These are phyloP conservation scores for Fereydounia khargensis DNA, from an alignment of 1,284 basidiomycete genomes.

Conservation along the genomic window DNA sequence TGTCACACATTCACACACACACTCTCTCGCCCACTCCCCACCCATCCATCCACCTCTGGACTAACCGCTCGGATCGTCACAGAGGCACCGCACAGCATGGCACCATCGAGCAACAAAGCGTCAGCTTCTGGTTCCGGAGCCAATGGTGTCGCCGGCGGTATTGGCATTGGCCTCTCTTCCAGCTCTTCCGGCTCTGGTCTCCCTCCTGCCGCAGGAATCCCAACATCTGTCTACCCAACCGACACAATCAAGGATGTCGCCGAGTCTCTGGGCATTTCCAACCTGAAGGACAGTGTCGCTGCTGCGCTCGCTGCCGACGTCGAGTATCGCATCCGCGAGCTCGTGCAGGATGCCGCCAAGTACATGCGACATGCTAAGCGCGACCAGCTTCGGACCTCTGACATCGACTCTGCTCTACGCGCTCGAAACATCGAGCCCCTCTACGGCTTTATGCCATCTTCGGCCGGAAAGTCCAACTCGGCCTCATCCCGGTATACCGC, in stretches of 20 bases:
- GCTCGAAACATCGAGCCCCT: conserved; percentile 82
- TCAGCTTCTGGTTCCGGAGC: background rate
- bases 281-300: conserved; percentile 75
- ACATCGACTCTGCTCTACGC: conserved; percentile 89
- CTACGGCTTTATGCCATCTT: conserved; percentile 41
- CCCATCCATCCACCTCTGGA: no score
- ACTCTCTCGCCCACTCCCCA: no score
- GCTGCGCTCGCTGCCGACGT: conserved; percentile 89
- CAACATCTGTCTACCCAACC: conserved; percentile 49
- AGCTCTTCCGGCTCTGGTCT: conserved; percentile 10
- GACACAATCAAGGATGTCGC: conserved; percentile 69
- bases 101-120: background rate
- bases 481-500: conserved; percentile 20
- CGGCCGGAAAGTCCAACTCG: conserved; percentile 22
- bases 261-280: conserved; percentile 79
- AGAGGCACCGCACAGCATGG: background rate
- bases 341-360: conserved; percentile 90
- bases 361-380: conserved; percentile 94
- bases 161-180: conserved; percentile 21
- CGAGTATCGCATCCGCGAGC: conserved; percentile 90
- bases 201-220: conserved; percentile 19
- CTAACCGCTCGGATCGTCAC: no score
- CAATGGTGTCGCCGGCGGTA: conserved; percentile 15
- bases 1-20: no score
- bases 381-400: conserved; percentile 78